Conservation (phyloP, 164 flowering plant species). For the Sextonia rubra region DNA sequence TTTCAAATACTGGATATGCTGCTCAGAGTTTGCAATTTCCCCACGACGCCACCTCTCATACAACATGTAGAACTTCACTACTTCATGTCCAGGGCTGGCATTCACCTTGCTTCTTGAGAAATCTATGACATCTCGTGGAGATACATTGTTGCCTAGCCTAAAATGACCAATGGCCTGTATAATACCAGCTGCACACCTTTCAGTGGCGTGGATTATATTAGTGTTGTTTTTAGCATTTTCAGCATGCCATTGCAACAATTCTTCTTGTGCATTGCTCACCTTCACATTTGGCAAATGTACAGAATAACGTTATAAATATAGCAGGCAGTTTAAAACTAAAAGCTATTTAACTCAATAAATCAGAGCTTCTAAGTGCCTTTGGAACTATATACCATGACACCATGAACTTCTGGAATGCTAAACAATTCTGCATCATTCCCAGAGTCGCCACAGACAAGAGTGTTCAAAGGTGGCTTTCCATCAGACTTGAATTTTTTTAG, state of each 20-base stretch:
- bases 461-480: slow-evolving; percentile 52
- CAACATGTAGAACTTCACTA: slow-evolving; percentile 64
- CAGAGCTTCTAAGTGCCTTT: no score
- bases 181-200: slow-evolving; percentile 86
- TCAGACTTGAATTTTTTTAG: slow-evolving; percentile 49
- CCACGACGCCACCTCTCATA: slow-evolving; percentile 74
- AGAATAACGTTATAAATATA: no score
- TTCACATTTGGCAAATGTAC: slow-evolving; percentile 15
- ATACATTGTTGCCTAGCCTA: slow-evolving; percentile 45
- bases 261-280: slow-evolving; percentile 93
- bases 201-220: slow-evolving; percentile 66
- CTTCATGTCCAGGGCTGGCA: slow-evolving; percentile 43
- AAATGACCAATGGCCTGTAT: slow-evolving; percentile 85
- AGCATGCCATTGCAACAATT: slow-evolving; percentile 72
- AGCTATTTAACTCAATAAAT: no score
- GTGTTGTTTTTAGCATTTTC: slow-evolving; percentile 70
- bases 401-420: slow-evolving; percentile 77
- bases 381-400: slow-evolving; percentile 69
- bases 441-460: slow-evolving; percentile 89
- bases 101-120: slow-evolving; percentile 29
- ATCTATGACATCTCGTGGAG: slow-evolving; percentile 62
- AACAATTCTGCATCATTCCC: slow-evolving; percentile 91
- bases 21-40: slow-evolving; percentile 50
- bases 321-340: no score
- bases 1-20: slow-evolving; percentile 33